Evolutionary conservation across 2,329 filamentous ascomycete genomes (phyloP), one percentile per base, ranked within the genome.

Genomic region (Ophiostoma perfectum): DNA sequence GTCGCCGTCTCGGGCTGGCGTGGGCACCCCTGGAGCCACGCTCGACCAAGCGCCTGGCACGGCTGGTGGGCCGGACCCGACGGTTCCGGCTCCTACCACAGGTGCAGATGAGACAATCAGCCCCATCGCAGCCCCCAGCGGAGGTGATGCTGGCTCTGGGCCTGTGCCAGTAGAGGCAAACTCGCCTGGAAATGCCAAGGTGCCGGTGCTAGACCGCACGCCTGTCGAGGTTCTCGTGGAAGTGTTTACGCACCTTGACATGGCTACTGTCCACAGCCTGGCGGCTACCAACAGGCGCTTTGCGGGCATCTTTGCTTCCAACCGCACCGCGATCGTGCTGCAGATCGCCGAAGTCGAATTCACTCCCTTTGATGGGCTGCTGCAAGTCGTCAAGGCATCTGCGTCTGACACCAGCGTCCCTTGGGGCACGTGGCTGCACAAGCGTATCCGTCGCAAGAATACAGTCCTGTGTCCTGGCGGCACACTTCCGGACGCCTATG

Each of bases 181-280:
- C 27, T 1, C 49, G 9, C 4, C n/a, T 16, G 14, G 5, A 70
- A 71, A 72, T 69, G 71, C 36, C 39, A 27, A 63, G 7, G 9
- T 5, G 6, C 39, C 60, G 3, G 39, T 72, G 72, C 81, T 64
- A 0, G 70, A 71, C 16, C 67, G 62, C 9, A 67, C 73, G 2
- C 82, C 83, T 0, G 75, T 78, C 3, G 84, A 86, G 72, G 78
- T 83, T 18, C 73, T 83, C 2, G 74, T 84, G 11, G 79, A 82
- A 27, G 80, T 85, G 38, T 82, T 82, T 72, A 78, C 79, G 42
- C 71, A 79, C 18, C 75, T 85, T 66, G 78, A 82, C 67, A 69
- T 83, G 1, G 72, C 75, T 2, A 79, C 79, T 38, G 76, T 81
- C 47, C 78, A 78, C 66, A 76, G 76, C 44, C 75, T 82, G 44